Conservation (phyloP, 2,329 filamentous ascomycete genomes). For the Xylaria sp. region DNA sequence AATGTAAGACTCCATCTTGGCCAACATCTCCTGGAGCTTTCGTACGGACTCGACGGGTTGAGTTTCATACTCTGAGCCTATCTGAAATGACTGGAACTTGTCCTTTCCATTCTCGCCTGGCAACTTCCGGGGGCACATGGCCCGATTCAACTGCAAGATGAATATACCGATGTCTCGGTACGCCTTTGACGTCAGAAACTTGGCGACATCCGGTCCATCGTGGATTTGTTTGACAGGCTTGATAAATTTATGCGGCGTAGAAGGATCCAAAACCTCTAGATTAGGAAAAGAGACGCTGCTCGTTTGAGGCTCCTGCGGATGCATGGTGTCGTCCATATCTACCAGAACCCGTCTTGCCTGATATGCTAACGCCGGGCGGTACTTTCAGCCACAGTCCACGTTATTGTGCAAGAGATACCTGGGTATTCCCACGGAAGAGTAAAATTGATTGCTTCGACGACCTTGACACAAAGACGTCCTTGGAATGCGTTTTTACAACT, state of each 20-base stretch:
- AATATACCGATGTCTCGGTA: conserved; percentile 89
- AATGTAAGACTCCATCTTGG: conserved; percentile 66
- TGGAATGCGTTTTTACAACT: background rate
- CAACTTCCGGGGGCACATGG: conserved; percentile 73
- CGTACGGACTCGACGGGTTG: conserved; percentile 58
- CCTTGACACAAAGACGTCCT: no score
- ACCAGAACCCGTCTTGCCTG: background rate
- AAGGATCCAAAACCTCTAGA: conserved; percentile 53
- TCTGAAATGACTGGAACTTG: conserved; percentile 51
- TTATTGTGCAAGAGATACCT: background rate
- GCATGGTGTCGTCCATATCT: conserved; percentile 16
- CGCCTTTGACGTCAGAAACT: conserved; percentile 78
- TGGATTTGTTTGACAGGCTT: conserved; percentile 80
- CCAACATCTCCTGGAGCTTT: conserved; percentile 67
- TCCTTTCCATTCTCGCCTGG: conserved; percentile 41
- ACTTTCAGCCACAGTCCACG: background rate
- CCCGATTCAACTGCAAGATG: conserved; percentile 84
- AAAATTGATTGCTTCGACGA: background rate
- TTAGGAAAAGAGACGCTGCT: conserved; percentile 32
- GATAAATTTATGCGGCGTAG: conserved; percentile 59
- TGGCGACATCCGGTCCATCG: conserved; percentile 77
- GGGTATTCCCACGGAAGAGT: background rate
- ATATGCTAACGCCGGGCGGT: background rate
- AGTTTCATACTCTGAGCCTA: conserved; percentile 46
- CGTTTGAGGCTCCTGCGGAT: conserved; percentile 7